These are phyloP conservation scores for Alternaria triticimaculans DNA, from an alignment of 2,329 filamentous ascomycete species.

Conservation along the genomic window DNA sequence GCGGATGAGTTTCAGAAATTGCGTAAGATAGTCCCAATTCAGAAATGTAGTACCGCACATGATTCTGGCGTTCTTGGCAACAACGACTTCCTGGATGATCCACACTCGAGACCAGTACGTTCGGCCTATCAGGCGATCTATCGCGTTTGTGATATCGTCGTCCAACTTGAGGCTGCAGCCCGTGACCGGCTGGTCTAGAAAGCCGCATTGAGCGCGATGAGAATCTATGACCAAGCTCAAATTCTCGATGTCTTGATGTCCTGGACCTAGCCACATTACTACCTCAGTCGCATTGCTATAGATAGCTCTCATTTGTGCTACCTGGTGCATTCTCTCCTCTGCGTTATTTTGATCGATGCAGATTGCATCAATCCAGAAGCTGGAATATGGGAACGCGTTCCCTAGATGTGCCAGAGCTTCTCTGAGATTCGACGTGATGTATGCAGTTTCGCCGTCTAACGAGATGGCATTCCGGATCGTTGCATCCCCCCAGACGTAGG, in stretches of 20 bases:
- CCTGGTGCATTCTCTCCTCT: neutral
- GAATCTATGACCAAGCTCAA: neutral
- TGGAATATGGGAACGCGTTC: neutral
- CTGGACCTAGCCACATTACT: neutral
- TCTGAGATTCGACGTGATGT: neutral
- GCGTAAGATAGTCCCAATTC: no score
- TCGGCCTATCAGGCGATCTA: no score
- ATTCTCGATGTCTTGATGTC: accelerated
- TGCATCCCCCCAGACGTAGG: neutral
- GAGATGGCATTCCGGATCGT: accelerated
- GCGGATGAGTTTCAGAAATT: no score
- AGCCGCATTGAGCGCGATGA: no score
- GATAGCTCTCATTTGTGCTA: neutral
- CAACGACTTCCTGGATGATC: neutral
- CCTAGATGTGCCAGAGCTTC: neutral
- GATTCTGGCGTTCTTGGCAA: neutral
- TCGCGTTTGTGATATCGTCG: no score
- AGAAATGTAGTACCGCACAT: neutral
- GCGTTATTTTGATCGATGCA: neutral
- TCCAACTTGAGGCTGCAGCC: no score
- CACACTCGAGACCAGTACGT: neutral
- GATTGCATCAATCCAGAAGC: neutral
- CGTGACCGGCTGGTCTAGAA: no score
- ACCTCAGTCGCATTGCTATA: neutral
- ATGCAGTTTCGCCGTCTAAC: accelerated